Conservation (phyloP, 768 basidiomycete species). For the Hortiboletus campestris region DNA sequence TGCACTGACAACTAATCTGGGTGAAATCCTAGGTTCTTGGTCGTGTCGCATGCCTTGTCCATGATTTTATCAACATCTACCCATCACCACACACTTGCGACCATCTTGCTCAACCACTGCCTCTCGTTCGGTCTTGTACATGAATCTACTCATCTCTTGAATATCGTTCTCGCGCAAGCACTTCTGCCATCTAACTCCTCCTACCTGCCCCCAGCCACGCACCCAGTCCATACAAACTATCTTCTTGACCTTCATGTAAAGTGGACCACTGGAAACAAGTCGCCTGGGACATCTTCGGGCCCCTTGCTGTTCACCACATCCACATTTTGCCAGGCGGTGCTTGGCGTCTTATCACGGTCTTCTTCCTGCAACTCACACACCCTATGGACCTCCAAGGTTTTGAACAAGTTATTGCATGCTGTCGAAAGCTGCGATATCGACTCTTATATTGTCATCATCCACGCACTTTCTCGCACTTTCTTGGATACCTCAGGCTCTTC, state of each 20-base stretch:
- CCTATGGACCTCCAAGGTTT: slow-evolving; percentile 45
- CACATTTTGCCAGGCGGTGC: slow-evolving; percentile 24
- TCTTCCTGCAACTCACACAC: slow-evolving; percentile 32
- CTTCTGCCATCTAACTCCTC: slow-evolving; percentile 27
- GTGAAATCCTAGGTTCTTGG: slow-evolving; percentile 37
- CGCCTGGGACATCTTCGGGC: neutral
- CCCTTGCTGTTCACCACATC: slow-evolving; percentile 26
- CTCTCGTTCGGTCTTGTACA: slow-evolving; percentile 41
- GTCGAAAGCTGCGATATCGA: slow-evolving; percentile 32
- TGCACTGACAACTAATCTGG: slow-evolving; percentile 4
- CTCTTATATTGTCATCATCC: slow-evolving; percentile 33
- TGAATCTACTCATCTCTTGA: slow-evolving; percentile 46
- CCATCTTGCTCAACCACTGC: slow-evolving; percentile 49
- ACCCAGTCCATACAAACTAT: slow-evolving; percentile 47
- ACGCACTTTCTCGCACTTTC: slow-evolving; percentile 28
- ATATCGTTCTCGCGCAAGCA: slow-evolving; percentile 39
- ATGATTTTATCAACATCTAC: slow-evolving; percentile 46
- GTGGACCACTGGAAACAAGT: slow-evolving; percentile 33
- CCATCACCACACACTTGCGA: slow-evolving; percentile 48
- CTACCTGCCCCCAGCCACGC: slow-evolving; percentile 35
- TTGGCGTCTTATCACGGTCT: slow-evolving; percentile 15
- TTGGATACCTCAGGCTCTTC: slow-evolving; percentile 1
- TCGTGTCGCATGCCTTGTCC: slow-evolving; percentile 52
- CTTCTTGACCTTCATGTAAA: slow-evolving; percentile 43
- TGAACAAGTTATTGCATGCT: slow-evolving; percentile 35